Conservation (phyloP, 495 filamentous ascomycete species). For the Chaetomium cochliodes region DNA sequence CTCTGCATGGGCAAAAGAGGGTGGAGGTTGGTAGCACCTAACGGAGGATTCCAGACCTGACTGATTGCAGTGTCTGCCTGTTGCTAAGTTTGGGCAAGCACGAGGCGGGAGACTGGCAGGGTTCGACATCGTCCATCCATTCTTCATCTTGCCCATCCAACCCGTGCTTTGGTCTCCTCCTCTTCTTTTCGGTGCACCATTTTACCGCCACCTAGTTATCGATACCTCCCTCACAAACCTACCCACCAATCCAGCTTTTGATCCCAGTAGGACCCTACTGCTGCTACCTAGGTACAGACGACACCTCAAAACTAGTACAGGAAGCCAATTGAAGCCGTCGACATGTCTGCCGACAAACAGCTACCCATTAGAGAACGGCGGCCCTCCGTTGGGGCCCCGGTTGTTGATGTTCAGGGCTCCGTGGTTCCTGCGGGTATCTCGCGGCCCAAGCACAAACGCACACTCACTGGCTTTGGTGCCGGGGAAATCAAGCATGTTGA, state of each 20-base stretch:
- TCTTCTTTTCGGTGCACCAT: too few species aligned
- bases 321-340: conserved; percentile 9
- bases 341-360: conserved; percentile 37
- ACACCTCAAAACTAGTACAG: too few species aligned
- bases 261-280: too few species aligned
- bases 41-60: conserved; percentile 1
- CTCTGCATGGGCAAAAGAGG: not conserved
- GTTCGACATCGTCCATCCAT: not conserved
- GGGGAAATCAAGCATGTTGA: conserved; percentile 91
- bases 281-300: not conserved
- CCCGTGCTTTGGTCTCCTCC: too few species aligned
- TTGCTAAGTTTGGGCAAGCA: conserved; percentile 10
- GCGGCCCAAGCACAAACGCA: conserved; percentile 94
- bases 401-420: conserved; percentile 77
- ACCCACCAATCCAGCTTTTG: not conserved
- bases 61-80: not conserved
- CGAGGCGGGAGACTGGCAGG: not conserved
- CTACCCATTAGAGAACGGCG: conserved; percentile 54
- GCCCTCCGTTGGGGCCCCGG: conserved; percentile 75
- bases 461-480: conserved; percentile 85
- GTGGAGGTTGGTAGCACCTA: not conserved
- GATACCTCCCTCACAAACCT: too few species aligned
- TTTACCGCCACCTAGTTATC: too few species aligned
- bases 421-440: conserved; percentile 67
- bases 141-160: too few species aligned